Conservation (phyloP, 2,329 filamentous ascomycete species). For the Ilyonectria sp. region DNA sequence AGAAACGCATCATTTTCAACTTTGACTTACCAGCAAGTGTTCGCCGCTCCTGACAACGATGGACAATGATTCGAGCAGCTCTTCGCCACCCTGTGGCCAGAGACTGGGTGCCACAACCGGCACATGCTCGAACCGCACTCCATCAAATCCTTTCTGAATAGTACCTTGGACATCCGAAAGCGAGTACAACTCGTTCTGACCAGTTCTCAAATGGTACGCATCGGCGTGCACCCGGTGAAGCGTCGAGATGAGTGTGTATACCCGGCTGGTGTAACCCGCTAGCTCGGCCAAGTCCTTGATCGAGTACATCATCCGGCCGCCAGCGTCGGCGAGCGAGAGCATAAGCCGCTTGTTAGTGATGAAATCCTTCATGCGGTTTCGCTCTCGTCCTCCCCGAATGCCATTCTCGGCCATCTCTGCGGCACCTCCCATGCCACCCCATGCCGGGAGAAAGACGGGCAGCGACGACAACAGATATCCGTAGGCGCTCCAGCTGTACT, state of each 20-base stretch:
- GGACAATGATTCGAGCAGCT: slow-evolving; percentile 89
- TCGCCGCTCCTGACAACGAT: slow-evolving; percentile 92
- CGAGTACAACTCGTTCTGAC: slow-evolving; percentile 86
- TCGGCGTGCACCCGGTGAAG: slow-evolving; percentile 93
- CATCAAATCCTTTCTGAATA: slow-evolving; percentile 94
- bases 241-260: slow-evolving; percentile 95
- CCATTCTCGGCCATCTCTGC: slow-evolving; percentile 73
- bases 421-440: slow-evolving; percentile 86
- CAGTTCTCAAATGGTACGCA: slow-evolving; percentile 81
- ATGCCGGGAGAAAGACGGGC: slow-evolving; percentile 93
- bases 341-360: slow-evolving; percentile 99
- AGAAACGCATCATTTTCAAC: background rate
- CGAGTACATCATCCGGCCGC: slow-evolving; percentile 99
- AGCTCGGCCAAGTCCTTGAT: slow-evolving; percentile 98
- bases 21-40: slow-evolving; percentile 79
- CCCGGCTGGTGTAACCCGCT: slow-evolving; percentile 94
- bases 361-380: slow-evolving; percentile 96
- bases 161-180: slow-evolving; percentile 94
- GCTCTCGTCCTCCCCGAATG: slow-evolving; percentile 75
- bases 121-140: slow-evolving; percentile 92
- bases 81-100: slow-evolving; percentile 92
- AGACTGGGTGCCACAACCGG: slow-evolving; percentile 91
- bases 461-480: slow-evolving; percentile 94
- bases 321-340: slow-evolving; percentile 96
- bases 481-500: slow-evolving; percentile 99